Base-by-base conservation (phyloP, 345 rosid species). In the Citrus maxima region DNA sequence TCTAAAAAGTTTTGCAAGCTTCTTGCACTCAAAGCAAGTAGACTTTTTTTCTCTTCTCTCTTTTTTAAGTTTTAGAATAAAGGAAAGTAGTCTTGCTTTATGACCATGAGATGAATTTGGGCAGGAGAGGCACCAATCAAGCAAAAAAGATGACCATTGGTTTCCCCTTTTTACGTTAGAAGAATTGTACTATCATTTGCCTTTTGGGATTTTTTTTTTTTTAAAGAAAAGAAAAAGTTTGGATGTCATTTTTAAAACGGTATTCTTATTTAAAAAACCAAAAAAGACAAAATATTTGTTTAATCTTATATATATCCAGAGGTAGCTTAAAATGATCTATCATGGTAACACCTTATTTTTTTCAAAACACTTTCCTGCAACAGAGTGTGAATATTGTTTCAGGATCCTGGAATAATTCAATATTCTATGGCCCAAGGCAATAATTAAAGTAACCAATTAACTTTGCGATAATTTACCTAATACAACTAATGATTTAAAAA, bases 21-120 rank as follows among this genome's bases (percentile, higher is more conserved):
- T 91, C 95, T 87, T 89, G 86, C 86, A 81, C 91, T 88, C 88
- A 84, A 91, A 88, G 94, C 87, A 87, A 88, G 59, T 87, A 79
- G 80, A 84, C 88, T 84, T 90, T 86, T 86, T 62, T 42, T 67
- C 40, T 13, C 35, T 73, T 59, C 10, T 1, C 59, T 55, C 62
- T 56, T 54, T 67, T 77, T 85, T 78, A 42, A 63, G 80, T 77
- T 83, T 66, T 63, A 65, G 82, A 76, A 76, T 76, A 88, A 85
- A 82, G 75, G 80, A 82, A 84, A 85, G 84, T 81, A 77, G 72
- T 64, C 21, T 82, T 85, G 27, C 81, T 85, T 85, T 79, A 80
- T 56, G 55, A 49, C 6, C 58, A 18, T 80, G 67, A 77, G 80
- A 64, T 65, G 83, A 82, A 83, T 83, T 81, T 55, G 76, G 70